Evolutionary conservation across 305 asterid species (phyloP).

Genomic region (Solanum hybrid): DNA sequence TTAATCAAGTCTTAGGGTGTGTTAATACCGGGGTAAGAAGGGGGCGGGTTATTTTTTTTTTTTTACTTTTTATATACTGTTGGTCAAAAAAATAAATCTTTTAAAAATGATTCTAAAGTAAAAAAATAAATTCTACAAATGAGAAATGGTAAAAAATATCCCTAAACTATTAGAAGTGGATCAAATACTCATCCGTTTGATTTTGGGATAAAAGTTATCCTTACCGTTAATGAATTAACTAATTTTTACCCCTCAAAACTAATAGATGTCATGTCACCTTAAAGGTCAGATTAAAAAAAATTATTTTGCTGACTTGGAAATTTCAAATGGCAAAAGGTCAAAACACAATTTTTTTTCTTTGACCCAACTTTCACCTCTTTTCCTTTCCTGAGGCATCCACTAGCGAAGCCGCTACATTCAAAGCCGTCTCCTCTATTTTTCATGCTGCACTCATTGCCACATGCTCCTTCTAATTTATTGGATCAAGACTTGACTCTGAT

Average conservation of each 20-base stretch:
- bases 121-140: neutral
- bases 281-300: neutral
- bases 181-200: neutral
- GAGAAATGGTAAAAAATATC: too few relatives aligned
- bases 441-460: neutral
- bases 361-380: neutral
- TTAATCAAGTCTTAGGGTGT: neutral
- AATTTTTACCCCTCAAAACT: neutral
- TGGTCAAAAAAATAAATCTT: neutral
- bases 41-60: neutral
- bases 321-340: neutral
- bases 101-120: neutral
- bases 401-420: neutral
- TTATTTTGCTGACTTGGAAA: neutral
- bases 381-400: neutral
- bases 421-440: neutral
- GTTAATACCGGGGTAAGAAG: neutral
- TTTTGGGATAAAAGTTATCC: neutral
- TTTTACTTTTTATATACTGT: too few relatives aligned
- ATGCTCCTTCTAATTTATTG: neutral
- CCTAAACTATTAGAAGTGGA: neutral
- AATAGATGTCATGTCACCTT: neutral
- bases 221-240: neutral
- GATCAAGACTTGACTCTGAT: neutral
- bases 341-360: neutral